Conservation (phyloP, 1,284 basidiomycete species). For the Moniliophthora roreri region DNA sequence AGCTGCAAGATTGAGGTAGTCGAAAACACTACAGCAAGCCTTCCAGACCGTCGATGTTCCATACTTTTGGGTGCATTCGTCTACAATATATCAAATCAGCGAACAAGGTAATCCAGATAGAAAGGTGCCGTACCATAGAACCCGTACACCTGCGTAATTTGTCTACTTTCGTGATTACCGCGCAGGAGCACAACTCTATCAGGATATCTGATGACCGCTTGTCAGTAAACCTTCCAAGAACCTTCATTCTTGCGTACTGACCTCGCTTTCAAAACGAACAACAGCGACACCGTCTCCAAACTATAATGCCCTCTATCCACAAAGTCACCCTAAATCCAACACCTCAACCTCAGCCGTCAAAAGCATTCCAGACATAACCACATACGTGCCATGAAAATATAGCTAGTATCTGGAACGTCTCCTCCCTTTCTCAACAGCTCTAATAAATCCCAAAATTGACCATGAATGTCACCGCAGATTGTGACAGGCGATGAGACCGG, state of each 20-base stretch:
- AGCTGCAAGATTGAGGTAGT: conserved; percentile 91
- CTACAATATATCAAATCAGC: conserved; percentile 42
- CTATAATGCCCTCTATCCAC: conserved; percentile 97
- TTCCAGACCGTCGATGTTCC: conserved; percentile 95
- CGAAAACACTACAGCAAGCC: conserved; percentile 93
- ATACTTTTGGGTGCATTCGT: conserved; percentile 97
- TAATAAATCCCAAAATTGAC: conserved; percentile 94
- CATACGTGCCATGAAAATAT: conserved; percentile 95
- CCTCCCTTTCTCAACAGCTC: conserved; percentile 92
- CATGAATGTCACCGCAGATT: conserved; percentile 93
- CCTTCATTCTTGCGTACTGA: conserved; percentile 31
- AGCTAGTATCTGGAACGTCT: conserved; percentile 85
- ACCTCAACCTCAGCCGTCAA: conserved; percentile 19
- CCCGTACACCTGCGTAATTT: conserved; percentile 98
- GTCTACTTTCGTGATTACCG: conserved; percentile 94
- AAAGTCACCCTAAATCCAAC: conserved; percentile 81
- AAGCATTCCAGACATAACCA: conserved; percentile 27
- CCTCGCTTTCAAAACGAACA: conserved; percentile 91
- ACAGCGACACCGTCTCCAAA: conserved; percentile 90
- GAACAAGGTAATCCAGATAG: background rate
- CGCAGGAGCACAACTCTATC: conserved; percentile 89
- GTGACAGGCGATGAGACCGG: conserved; percentile 91
- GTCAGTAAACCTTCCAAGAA: background rate
- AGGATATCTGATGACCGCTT: conserved; percentile 66
- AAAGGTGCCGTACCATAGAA: conserved; percentile 79